phyloP scores from a whole-genome alignment of 2,329 filamentous ascomycete species.

The Ophiostoma triangulosporum region DNA sequence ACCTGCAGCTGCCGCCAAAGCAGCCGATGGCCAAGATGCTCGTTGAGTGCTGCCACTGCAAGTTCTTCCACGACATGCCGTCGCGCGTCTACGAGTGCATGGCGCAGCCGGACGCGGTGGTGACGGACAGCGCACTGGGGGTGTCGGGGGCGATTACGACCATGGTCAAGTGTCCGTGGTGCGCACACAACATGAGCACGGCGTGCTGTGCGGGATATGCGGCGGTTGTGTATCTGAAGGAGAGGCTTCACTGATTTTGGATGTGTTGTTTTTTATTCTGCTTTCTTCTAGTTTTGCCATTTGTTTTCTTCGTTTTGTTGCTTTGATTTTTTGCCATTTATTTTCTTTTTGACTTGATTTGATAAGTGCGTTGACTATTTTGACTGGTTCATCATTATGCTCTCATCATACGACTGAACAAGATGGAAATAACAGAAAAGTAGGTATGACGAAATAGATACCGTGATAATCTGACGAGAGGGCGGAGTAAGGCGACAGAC shows the following conservation, averaged over 20 bases:
- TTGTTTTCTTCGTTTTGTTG: neutral
- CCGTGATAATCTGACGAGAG: too few species aligned
- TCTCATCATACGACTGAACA: too few species aligned
- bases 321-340: neutral
- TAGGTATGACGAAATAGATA: too few species aligned
- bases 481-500: too few species aligned
- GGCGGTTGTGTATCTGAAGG: slow-evolving; percentile 51
- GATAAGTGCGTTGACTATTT: too few species aligned
- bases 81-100: slow-evolving; percentile 51
- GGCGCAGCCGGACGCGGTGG: slow-evolving; percentile 41
- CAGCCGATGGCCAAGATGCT: slow-evolving; percentile 42
- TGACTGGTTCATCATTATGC: too few species aligned
- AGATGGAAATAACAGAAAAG: too few species aligned
- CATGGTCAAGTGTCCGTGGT: slow-evolving; percentile 58
- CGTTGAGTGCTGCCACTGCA: slow-evolving; percentile 51
- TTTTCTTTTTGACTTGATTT: neutral
- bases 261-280: neutral
- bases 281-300: neutral
- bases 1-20: neutral
- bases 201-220: slow-evolving; percentile 56
- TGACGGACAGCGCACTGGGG: slow-evolving; percentile 36
- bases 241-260: slow-evolving; percentile 37
- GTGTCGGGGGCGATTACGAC: slow-evolving; percentile 45
- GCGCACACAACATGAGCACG: slow-evolving; percentile 55
- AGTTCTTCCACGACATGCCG: slow-evolving; percentile 53